Conservation (phyloP, 108 stramenopile species). For the Skeletonema costatum region DNA sequence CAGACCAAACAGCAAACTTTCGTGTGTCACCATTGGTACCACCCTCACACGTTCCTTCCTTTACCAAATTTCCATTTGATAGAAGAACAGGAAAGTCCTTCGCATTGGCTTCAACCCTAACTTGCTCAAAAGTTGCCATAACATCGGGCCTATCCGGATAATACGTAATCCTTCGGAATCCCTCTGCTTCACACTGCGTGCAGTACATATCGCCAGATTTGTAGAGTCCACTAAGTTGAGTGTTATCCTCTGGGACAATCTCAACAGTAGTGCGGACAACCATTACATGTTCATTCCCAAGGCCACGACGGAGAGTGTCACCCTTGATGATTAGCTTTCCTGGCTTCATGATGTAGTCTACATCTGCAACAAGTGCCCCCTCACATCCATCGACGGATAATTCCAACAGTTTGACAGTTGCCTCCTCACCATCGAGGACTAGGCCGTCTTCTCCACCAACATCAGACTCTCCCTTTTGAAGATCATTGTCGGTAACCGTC, state of each 20-base stretch:
- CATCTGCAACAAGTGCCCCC: conserved; percentile 2
- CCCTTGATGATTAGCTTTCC: conserved; percentile 33
- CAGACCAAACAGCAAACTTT: conserved; percentile 67
- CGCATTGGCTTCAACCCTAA: conserved; percentile 51
- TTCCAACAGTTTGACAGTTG: conserved; percentile 17
- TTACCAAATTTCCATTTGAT: conserved; percentile 70
- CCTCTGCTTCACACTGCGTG: conserved; percentile 71
- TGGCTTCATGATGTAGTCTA: conserved; percentile 32
- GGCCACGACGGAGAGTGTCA: conserved; percentile 12
- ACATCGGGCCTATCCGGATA: conserved; percentile 79
- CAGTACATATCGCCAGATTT: conserved; percentile 63
- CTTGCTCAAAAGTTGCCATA: conserved; percentile 58
- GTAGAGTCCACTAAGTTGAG: conserved; percentile 70
- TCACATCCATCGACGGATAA: conserved; percentile 39
- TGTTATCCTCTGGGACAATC: conserved; percentile 66
- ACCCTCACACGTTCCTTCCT: conserved; percentile 15
- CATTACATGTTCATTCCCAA: conserved; percentile 20
- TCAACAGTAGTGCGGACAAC: conserved; percentile 36
- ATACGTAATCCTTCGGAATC: conserved; percentile 79
- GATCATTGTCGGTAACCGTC: conserved; percentile 20
- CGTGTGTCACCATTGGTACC: conserved; percentile 25
- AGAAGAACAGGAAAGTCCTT: conserved; percentile 61
- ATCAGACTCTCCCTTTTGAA: background rate
- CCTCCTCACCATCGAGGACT: conserved; percentile 47
- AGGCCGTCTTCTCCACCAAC: conserved; percentile 20